Evolutionary conservation across 768 basidiomycete species (phyloP).

Genomic region (Dentipellis sp.): DNA sequence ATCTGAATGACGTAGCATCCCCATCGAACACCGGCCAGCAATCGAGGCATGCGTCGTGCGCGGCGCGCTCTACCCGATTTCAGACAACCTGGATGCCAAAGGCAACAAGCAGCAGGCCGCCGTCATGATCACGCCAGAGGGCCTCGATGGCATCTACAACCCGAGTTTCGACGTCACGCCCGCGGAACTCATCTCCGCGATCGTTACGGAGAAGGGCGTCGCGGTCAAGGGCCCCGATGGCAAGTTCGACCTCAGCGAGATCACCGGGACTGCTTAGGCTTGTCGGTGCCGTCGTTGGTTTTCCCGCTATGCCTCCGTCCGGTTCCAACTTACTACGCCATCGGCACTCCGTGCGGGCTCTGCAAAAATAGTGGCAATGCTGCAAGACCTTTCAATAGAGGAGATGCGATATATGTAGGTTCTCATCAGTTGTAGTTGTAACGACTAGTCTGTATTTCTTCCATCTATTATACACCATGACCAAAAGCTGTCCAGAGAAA

Average conservation of each 20-base stretch:
- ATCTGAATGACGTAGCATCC: conserved; percentile 41
- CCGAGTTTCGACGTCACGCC: conserved; percentile 97
- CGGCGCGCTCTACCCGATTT: conserved; percentile 60
- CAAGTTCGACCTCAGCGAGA: conserved; percentile 53
- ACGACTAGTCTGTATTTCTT: no score
- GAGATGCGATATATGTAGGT: no score
- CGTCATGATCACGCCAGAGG: conserved; percentile 76
- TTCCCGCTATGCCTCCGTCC: no score
- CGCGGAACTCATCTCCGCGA: conserved; percentile 85
- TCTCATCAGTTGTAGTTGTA: no score
- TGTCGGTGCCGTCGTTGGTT: no score
- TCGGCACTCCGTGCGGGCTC: no score
- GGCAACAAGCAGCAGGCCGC: conserved; percentile 57
- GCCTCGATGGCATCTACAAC: conserved; percentile 57
- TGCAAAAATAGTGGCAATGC: no score
- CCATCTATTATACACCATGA: no score
- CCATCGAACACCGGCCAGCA: conserved; percentile 86
- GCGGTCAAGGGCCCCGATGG: conserved; percentile 59
- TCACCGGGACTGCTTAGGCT: conserved; percentile 28
- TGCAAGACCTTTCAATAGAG: no score
- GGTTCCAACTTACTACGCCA: no score
- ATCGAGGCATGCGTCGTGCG: conserved; percentile 85
- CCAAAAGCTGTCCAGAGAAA: no score
- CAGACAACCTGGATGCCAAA: conserved; percentile 19
- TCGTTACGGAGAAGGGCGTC: conserved; percentile 94